phyloP scores from a whole-genome alignment of 768 basidiomycete species.

The Tulasnella sp. region DNA sequence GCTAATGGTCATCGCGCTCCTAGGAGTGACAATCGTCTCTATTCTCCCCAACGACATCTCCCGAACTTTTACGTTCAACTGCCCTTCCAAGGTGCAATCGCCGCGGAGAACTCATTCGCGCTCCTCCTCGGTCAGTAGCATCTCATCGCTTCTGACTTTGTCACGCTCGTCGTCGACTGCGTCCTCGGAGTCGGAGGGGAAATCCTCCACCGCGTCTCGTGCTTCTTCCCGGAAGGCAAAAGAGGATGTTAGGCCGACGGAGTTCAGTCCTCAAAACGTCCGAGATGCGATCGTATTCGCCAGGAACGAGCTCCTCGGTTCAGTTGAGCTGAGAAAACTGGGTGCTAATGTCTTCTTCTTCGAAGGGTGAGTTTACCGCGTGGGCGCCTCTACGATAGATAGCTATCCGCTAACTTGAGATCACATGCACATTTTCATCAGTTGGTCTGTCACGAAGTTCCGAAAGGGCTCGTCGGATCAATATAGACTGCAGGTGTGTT shows the following conservation, averaged over 20 bases:
- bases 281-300: constrained; percentile 33
- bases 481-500: constrained; percentile 32
- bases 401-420: neutral
- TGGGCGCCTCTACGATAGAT: neutral
- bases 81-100: neutral
- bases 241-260: neutral
- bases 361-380: constrained; percentile 33
- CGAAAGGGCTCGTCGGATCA: constrained; percentile 29
- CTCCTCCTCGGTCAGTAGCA: constrained; percentile 1
- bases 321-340: constrained; percentile 8
- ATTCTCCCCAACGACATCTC: constrained; percentile 32
- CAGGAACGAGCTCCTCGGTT: constrained; percentile 30
- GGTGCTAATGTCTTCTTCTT: constrained; percentile 33
- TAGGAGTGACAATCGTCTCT: constrained; percentile 27
- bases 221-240: neutral
- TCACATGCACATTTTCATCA: neutral
- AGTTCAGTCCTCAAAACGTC: neutral
- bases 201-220: neutral
- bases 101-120: neutral
- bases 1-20: no score
- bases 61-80: constrained; percentile 35
- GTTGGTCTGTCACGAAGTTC: constrained; percentile 34
- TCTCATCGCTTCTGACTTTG: neutral
- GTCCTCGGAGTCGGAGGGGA: constrained; percentile 2
- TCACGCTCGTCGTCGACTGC: constrained; percentile 14